Conservation (phyloP, 192 early-diverging fungal species). For the Coemansia sp. region DNA sequence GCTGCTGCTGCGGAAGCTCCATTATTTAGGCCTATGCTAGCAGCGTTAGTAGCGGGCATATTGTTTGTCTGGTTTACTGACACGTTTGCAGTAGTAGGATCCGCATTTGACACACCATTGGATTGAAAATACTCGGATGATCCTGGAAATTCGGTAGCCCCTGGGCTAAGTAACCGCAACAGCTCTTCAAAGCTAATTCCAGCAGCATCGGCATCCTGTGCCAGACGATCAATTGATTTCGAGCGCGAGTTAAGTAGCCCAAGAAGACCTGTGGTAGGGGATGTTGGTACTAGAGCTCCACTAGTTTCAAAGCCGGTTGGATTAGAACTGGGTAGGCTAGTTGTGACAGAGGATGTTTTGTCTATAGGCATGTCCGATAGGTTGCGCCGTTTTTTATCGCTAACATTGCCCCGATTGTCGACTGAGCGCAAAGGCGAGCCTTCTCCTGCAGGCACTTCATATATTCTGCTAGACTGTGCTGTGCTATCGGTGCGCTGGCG, state of each 20-base stretch:
- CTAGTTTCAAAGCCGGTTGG: not conserved
- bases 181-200: conserved; percentile 27
- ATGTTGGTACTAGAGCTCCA: conserved; percentile 11
- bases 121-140: conserved; percentile 5
- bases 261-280: conserved; percentile 5
- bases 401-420: too few relatives aligned
- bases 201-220: conserved; percentile 21
- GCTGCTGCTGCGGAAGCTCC: not conserved
- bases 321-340: too few relatives aligned
- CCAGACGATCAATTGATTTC: conserved; percentile 34
- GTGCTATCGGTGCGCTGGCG: conserved; percentile 12
- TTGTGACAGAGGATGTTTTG: too few relatives aligned
- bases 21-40: too few relatives aligned
- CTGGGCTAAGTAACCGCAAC: conserved; percentile 17
- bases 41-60: too few relatives aligned
- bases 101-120: not conserved
- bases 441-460: not conserved
- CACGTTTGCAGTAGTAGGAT: not conserved
- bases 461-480: not conserved
- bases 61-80: too few relatives aligned
- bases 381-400: not conserved
- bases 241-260: conserved; percentile 12
- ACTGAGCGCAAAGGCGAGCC: too few relatives aligned
- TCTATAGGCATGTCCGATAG: not conserved
- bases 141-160: not conserved